phyloP scores from a whole-genome alignment of 2,329 filamentous ascomycete species.

The Hypoxylon sp. region DNA sequence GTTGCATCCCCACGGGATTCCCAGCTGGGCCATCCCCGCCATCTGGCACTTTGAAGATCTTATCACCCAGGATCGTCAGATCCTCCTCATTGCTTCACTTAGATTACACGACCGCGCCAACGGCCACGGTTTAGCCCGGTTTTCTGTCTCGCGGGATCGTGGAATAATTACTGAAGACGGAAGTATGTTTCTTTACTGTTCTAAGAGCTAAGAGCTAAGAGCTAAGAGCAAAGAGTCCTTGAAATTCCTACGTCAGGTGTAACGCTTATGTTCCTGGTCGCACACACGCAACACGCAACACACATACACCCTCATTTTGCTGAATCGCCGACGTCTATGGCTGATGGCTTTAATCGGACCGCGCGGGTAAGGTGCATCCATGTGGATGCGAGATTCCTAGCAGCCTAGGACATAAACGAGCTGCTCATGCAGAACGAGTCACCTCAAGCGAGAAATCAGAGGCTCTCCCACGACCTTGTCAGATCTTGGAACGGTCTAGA shows the following conservation, averaged over 20 bases:
- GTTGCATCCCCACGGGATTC: constrained; percentile 25
- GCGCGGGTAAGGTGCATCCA: constrained; percentile 19
- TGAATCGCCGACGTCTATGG: constrained; percentile 12
- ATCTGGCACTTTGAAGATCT: constrained; percentile 22
- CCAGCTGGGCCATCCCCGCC: constrained; percentile 5
- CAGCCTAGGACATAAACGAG: constrained; percentile 17
- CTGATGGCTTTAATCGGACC: constrained; percentile 14
- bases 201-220: background rate
- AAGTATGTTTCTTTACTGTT: constrained; percentile 26
- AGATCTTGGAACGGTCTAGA: constrained; percentile 34
- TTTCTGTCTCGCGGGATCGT: background rate
- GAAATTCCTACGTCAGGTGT: background rate
- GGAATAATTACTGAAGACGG: constrained; percentile 23
- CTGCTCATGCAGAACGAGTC: constrained; percentile 28
- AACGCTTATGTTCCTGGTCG: constrained; percentile 12
- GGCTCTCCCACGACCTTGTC: constrained; percentile 12
- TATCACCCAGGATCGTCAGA: constrained; percentile 30
- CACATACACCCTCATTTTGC: constrained; percentile 2
- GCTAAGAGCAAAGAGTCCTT: background rate
- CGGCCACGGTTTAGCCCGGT: background rate
- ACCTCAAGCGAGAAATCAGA: constrained; percentile 18
- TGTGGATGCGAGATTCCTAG: constrained; percentile 28
- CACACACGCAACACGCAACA: constrained; percentile 6
- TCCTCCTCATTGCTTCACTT: constrained; percentile 32
- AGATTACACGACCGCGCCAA: constrained; percentile 10